Percentiles rank a stretch among this genome's conserved stretches.
Conservation (phyloP, 2,329 filamentous ascomycete species). For the Talaromyces sp. region DNA sequence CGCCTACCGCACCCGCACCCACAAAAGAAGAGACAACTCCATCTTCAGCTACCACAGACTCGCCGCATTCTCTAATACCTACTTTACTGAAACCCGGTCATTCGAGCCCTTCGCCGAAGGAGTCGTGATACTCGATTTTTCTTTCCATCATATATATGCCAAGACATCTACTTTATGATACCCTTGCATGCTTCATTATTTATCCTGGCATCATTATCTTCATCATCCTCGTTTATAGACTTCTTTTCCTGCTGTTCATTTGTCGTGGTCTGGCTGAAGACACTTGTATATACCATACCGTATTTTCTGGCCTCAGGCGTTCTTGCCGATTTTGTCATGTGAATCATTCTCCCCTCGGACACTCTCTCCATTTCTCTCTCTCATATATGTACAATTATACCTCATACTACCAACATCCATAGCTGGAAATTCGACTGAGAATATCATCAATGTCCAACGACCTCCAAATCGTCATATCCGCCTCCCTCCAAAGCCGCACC, state of each 20-base stretch:
- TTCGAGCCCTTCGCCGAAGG: slow-evolving; percentile 6
- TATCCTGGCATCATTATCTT: neutral
- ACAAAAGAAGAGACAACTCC: neutral
- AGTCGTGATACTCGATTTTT: neutral
- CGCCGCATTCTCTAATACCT: slow-evolving; percentile 8
- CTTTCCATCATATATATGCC: neutral
- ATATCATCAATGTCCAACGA: neutral
- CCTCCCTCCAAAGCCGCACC: slow-evolving; percentile 34
- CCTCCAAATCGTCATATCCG: slow-evolving; percentile 35
- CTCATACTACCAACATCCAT: neutral
- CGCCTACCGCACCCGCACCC: neutral
- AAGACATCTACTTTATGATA: slow-evolving; percentile 12
- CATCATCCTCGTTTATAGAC: neutral
- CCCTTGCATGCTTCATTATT: slow-evolving; percentile 7
- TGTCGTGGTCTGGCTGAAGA: neutral
- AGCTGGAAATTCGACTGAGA: neutral
- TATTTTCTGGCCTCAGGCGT: neutral
- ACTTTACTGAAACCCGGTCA: neutral
- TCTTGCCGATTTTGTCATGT: slow-evolving; percentile 7
- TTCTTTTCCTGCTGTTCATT: neutral
- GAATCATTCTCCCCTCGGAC: slow-evolving; percentile 9
- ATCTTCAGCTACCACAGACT: neutral
- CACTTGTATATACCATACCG: neutral
- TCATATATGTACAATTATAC: neutral
- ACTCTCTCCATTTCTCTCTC: neutral